Base-by-base conservation (phyloP, 306 rosid genomes). In the Sophora flavescens region DNA sequence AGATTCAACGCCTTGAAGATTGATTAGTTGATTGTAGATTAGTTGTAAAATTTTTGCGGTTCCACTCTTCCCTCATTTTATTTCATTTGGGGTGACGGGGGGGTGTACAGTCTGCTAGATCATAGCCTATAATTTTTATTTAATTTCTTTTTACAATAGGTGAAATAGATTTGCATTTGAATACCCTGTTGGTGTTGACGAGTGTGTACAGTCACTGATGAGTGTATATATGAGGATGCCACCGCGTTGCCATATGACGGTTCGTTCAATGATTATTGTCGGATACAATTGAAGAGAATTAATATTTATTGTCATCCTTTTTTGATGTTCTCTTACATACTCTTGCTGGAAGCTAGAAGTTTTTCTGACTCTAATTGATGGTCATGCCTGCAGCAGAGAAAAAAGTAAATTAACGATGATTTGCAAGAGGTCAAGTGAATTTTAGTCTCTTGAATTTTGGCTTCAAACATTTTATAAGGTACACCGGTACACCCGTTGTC, bases 1-100 rank as follows among this genome's bases (percentile, higher is more conserved):
- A 90, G 86, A 90, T 90, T 65, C 90, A 90, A 72, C 89, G 92
- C 78, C 85, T 81, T 63, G 88, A 88, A 28, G 90, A 90, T 51
- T 90, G 66, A 84, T 74, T 74, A 36, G 62, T 44, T 59, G 12
- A 63, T 60, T 80, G 83, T 68, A 86, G 65, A 68, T 80, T 44
- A 50, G 28, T 50, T 73, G 79, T 77, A 65, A 62, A 39, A 52
- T 51, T 79, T 71, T 86, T 75, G 8, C 38, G 4, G 3, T 14
- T 45, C 42, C 14, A 2, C n/a, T 38, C 8, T 47, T 6, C 52
- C 15, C 15, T 12, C 51, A 8, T 78, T 45, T 33, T 4, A 6
- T 35, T 45, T 12, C 38, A 8, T n/a, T 22, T 81, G 68, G 36
- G 69, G 76, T 68, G 28, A 0, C 48, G 32, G 79, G 70, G 14